Percentiles rank a stretch among this genome's conserved stretches.
These are phyloP conservation scores for Globisporangium splendens DNA, from an alignment of 352 stramenopile genomes.

Conservation along the genomic window DNA sequence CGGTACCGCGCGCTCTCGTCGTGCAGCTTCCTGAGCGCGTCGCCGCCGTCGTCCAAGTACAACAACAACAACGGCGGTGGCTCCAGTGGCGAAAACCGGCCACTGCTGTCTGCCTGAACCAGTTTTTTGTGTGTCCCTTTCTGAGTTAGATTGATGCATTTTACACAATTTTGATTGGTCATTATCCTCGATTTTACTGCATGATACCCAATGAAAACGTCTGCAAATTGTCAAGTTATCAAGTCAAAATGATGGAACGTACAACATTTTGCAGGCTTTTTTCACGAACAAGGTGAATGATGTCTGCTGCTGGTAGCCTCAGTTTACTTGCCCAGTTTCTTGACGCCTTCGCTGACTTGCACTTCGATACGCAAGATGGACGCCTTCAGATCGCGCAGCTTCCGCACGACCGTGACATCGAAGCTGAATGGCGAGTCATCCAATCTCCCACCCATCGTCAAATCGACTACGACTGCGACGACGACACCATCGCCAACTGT, in stretches of 20 bases:
- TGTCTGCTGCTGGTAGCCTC: too few relatives aligned
- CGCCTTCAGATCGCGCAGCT: constrained; percentile 23
- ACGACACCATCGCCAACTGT: constrained; percentile 21
- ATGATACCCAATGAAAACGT: too few relatives aligned
- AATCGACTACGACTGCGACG: too few relatives aligned
- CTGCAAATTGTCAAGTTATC: too few relatives aligned
- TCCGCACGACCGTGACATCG: constrained; percentile 4
- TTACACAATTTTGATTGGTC: too few relatives aligned
- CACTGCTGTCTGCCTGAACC: constrained; percentile 30
- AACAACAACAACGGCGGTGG: neutral
- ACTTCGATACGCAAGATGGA: constrained; percentile 20
- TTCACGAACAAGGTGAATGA: too few relatives aligned
- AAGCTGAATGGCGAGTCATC: neutral
- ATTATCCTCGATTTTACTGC: too few relatives aligned
- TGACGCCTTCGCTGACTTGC: constrained; percentile 3
- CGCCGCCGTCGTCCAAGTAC: constrained; percentile 55
- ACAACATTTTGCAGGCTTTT: too few relatives aligned
- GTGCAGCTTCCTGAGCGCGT: constrained; percentile 68
- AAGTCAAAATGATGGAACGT: too few relatives aligned
- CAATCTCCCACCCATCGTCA: too few relatives aligned
- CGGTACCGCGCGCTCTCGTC: constrained; percentile 72
- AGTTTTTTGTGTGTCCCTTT: too few relatives aligned
- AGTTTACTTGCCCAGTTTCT: neutral
- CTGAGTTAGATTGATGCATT: too few relatives aligned
- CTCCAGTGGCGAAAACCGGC: constrained; percentile 36